Evolutionary conservation across 768 basidiomycete genomes (phyloP), one percentile per base, ranked within the genome.

Genomic region (Xerocomus brunneocitrinus): DNA sequence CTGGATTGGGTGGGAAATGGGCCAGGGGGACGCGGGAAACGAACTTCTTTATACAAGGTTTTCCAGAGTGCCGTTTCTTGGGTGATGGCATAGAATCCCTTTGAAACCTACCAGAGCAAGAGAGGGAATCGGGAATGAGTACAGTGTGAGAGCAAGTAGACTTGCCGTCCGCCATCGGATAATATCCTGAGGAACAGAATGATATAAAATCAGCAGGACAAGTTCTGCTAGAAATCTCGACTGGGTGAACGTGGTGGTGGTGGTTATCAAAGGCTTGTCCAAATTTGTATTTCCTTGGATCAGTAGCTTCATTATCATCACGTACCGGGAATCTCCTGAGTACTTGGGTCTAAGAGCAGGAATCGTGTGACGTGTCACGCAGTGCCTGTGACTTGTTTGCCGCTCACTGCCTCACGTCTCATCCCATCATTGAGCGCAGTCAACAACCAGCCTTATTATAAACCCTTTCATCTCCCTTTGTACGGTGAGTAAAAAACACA

Each of bases 341-440:
- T 27, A 27, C 27, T 7, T 36, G 35, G 34, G 9, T 34, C 12
- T 3, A 13, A 19, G 19, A 16, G n/a, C 8, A n/a, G 22, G 16
- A 27, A n/a, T 8, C 27, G 27, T 32, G 66, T 67, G 55, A 69
- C 58, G n/a, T 4, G 57, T 67, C 52, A 64, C 61, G 22, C 42
- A 5, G 10, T 25, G 25, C 13, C 24, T 42, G 62, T 49, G 64
- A 68, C 57, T 52, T 44, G 40, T 41, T 32, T 4, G 49, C 34
- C 31, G 27, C n/a, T 28, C 54, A 67, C 55, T 27, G 60, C 58
- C 55, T 55, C 38, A 19, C 5, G 43, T 44, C 24, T 41, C 43
- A 30, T 44, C 43, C 28, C 49, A 12, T 41, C 46, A 32, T 49
- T 27, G 9, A 41, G 43, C 60, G 52, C 67, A 67, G 67, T 66